These are phyloP conservation scores for Pestalotiopsis sp. DNA, from an alignment of 2,329 filamentous ascomycete species.

Conservation along the genomic window DNA sequence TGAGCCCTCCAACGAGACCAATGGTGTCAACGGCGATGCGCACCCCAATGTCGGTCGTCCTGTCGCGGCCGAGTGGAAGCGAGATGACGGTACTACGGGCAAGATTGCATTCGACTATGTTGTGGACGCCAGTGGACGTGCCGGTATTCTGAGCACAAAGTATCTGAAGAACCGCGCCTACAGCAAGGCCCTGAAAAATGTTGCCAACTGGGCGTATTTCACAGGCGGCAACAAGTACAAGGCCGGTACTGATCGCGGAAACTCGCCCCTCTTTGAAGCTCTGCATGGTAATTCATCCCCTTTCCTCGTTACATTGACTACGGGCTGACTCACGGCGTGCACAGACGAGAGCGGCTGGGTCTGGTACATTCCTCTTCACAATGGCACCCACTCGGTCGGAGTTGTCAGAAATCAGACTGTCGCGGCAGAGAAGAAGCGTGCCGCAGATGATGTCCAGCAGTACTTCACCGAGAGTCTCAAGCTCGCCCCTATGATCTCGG, in stretches of 20 bases:
- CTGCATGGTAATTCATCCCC: constrained; percentile 29
- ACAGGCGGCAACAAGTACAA: constrained; percentile 35
- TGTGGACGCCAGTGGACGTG: constrained; percentile 50
- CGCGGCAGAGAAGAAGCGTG: constrained; percentile 36
- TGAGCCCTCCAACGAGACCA: neutral
- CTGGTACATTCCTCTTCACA: constrained; percentile 53
- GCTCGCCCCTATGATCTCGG: constrained; percentile 30
- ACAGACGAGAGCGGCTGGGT: constrained; percentile 51
- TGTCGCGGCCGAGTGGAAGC: constrained; percentile 36
- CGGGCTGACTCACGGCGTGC: too few species aligned
- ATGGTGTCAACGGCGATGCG: neutral
- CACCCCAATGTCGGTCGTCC: constrained; percentile 29
- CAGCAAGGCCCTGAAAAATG: constrained; percentile 51
- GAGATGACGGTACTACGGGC: constrained; percentile 38
- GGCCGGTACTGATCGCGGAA: constrained; percentile 26
- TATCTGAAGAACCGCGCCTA: constrained; percentile 50
- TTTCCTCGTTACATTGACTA: neutral
- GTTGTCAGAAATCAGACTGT: constrained; percentile 43
- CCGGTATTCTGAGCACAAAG: constrained; percentile 47
- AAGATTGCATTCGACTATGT: constrained; percentile 48
- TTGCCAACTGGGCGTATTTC: constrained; percentile 54
- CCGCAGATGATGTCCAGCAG: constrained; percentile 18
- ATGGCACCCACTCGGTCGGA: constrained; percentile 46
- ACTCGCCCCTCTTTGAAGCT: constrained; percentile 46
- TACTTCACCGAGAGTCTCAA: constrained; percentile 39